Evolutionary conservation across 495 filamentous ascomycete species (phyloP).

Genomic region (Trichoderma gamsii): DNA sequence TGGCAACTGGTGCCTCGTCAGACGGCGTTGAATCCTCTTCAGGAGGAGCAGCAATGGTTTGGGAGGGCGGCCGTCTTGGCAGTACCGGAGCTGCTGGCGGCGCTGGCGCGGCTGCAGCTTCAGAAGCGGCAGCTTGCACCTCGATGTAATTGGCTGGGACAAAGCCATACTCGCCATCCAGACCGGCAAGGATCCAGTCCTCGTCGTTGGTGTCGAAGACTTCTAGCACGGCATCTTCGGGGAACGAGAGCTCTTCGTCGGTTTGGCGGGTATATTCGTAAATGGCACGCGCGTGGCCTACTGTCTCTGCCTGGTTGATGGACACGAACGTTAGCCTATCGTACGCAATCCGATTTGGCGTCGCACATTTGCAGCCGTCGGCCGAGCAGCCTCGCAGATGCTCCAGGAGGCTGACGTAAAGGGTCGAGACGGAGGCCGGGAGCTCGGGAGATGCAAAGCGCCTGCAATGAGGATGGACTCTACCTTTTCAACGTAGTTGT

Average conservation of each 20-base stretch:
- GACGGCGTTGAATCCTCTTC: background rate
- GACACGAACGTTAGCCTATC: slow-evolving; percentile 12
- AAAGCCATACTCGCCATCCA: slow-evolving; percentile 84
- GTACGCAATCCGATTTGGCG: background rate
- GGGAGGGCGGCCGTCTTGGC: slow-evolving; percentile 22
- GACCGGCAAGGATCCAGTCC: slow-evolving; percentile 91
- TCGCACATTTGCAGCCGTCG: background rate
- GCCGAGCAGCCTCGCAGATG: background rate
- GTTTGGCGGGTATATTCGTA: slow-evolving; percentile 97
- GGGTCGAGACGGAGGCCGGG: background rate
- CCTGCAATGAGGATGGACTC: background rate
- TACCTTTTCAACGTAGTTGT: slow-evolving; percentile 96
- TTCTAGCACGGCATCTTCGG: slow-evolving; percentile 74
- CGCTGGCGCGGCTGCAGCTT: slow-evolving; percentile 11
- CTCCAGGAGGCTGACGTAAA: background rate
- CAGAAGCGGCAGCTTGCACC: slow-evolving; percentile 31
- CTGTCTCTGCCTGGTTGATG: slow-evolving; percentile 57
- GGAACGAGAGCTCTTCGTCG: slow-evolving; percentile 94
- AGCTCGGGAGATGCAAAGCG: background rate
- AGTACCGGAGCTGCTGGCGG: slow-evolving; percentile 28
- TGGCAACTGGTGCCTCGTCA: slow-evolving; percentile 34
- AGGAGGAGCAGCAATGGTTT: slow-evolving; percentile 19
- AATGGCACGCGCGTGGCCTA: slow-evolving; percentile 70
- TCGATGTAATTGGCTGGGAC: slow-evolving; percentile 98
- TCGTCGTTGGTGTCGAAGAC: slow-evolving; percentile 90